Conservation (phyloP, 352 stramenopile species). For the Pythium dissotocum region DNA sequence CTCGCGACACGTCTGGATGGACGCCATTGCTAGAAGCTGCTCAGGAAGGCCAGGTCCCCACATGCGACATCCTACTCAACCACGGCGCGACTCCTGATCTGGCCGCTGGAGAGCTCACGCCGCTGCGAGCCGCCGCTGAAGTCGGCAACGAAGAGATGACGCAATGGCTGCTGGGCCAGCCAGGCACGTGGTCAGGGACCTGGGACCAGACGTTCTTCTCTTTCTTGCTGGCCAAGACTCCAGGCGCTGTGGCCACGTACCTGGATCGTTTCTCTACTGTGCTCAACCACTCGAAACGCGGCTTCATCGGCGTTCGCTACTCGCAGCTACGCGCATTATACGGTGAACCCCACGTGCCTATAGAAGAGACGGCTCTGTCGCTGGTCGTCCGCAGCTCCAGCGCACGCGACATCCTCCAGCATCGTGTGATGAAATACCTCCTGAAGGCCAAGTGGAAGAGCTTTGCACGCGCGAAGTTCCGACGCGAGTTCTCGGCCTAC, state of each 20-base stretch:
- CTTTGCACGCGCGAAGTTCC: conserved; percentile 55
- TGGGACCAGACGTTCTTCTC: conserved; percentile 57
- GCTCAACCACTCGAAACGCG: conserved; percentile 49
- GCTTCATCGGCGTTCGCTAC: conserved; percentile 55
- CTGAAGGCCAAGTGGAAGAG: conserved; percentile 61
- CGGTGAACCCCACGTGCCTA: conserved; percentile 45
- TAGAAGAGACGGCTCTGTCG: conserved; percentile 52
- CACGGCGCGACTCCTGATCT: conserved; percentile 46
- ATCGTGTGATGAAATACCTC: conserved; percentile 55
- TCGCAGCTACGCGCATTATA: conserved; percentile 45
- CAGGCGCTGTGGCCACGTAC: conserved; percentile 39
- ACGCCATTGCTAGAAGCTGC: conserved; percentile 62
- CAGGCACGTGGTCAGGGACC: conserved; percentile 35
- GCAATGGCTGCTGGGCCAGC: conserved; percentile 46
- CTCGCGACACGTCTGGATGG: conserved; percentile 48
- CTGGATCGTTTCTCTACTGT: conserved; percentile 54
- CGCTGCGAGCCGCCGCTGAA: conserved; percentile 48
- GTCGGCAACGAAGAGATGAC: conserved; percentile 59
- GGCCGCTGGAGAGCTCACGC: conserved; percentile 38
- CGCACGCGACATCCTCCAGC: conserved; percentile 50
- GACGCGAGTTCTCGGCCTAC: conserved; percentile 51
- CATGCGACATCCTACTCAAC: conserved; percentile 47
- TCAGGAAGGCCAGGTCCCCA: conserved; percentile 54
- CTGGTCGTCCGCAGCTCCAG: conserved; percentile 39
- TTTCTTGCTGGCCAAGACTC: conserved; percentile 56